Conservation (phyloP, 225 moss, liverwort and hornwort genomes). For the Straminergon stramineum region DNA sequence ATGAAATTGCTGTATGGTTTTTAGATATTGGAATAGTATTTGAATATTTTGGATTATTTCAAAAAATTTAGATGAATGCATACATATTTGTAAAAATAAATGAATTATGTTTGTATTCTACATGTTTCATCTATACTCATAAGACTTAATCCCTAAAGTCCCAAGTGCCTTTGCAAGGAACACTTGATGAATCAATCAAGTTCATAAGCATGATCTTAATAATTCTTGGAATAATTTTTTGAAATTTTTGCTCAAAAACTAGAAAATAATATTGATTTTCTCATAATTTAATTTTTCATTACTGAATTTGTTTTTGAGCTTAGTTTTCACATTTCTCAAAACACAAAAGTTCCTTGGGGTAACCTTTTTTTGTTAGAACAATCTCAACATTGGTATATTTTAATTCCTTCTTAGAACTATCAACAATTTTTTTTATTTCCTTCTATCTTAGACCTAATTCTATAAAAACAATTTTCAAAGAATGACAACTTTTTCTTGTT, state of each 20-base stretch:
- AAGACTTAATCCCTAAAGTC: not conserved
- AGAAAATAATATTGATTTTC: rapidly evolving
- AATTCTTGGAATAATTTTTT: not conserved
- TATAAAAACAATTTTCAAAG: not conserved
- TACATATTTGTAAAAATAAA: not conserved
- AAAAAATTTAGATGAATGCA: not conserved
- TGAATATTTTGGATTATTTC: not conserved
- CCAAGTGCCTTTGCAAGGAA: rapidly evolving
- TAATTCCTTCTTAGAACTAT: not conserved
- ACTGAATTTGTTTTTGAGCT: not conserved
- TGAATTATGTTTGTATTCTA: not conserved
- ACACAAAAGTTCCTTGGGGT: too few relatives aligned
- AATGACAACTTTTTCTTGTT: too few relatives aligned
- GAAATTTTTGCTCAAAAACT: not conserved
- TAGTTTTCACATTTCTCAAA: too few relatives aligned
- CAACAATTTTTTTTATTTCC: too few relatives aligned
- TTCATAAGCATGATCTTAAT: not conserved
- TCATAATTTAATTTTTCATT: not conserved
- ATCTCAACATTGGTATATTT: not conserved
- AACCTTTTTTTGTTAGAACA: not conserved
- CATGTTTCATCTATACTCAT: not conserved
- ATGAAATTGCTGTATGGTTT: not conserved
- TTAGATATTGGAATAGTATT: not conserved
- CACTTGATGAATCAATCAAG: rapidly evolving
- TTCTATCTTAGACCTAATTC: not conserved